Evolutionary conservation across 2,329 filamentous ascomycete species (phyloP).

Genomic region (Westerdykella ornata): DNA sequence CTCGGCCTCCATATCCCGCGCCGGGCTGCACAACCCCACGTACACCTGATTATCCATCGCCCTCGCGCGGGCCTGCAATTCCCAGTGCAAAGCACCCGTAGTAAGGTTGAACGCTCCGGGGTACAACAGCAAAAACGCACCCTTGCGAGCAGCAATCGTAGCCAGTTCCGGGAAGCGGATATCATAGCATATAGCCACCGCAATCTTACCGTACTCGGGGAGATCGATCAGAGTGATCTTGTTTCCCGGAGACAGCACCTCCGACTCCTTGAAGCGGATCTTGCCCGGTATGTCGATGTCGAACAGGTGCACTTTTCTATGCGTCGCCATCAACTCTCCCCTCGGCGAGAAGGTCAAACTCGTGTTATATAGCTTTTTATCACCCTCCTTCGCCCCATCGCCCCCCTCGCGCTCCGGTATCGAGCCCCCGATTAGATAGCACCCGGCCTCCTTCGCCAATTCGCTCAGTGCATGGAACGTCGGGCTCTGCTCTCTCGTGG

Average conservation of each 20-base stretch:
- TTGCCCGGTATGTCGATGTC: constrained; percentile 96
- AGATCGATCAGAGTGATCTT: constrained; percentile 79
- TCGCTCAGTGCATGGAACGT: constrained; percentile 77
- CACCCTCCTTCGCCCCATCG: constrained; percentile 3
- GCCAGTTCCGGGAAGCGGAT: constrained; percentile 93
- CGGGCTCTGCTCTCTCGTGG: constrained; percentile 62
- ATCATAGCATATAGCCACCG: constrained; percentile 93
- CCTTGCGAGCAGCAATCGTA: constrained; percentile 76
- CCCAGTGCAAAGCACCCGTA: constrained; percentile 89
- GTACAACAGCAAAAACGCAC: constrained; percentile 83
- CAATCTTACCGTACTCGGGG: constrained; percentile 81
- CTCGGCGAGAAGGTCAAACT: constrained; percentile 72
- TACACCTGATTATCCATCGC: constrained; percentile 94
- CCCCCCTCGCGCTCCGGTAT: constrained; percentile 71
- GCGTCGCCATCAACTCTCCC: constrained; percentile 74
- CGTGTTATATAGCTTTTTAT: constrained; percentile 71
- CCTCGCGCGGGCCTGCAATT: constrained; percentile 69
- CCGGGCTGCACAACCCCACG: constrained; percentile 86
- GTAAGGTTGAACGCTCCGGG: constrained; percentile 97
- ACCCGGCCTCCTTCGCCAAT: constrained; percentile 69
- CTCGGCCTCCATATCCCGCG: constrained; percentile 65
- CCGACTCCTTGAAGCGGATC: constrained; percentile 84
- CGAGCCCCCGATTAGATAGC: constrained; percentile 83
- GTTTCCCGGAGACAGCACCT: constrained; percentile 79
- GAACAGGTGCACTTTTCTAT: constrained; percentile 93